phyloP scores from a whole-genome alignment of 2,329 filamentous ascomycete species.

The Microdochium paspali region DNA sequence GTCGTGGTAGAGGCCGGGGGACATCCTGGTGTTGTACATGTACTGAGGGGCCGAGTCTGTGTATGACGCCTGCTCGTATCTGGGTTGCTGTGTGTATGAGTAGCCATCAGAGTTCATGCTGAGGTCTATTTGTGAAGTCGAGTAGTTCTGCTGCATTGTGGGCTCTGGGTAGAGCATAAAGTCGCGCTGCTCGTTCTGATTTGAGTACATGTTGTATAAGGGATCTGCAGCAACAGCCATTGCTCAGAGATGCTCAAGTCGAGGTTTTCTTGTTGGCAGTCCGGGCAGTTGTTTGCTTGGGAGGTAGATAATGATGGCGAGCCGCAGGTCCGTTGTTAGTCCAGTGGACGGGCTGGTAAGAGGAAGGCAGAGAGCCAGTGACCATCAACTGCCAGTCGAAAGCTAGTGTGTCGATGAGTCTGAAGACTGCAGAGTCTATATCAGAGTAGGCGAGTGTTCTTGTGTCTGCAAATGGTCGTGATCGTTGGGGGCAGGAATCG shows the following conservation, averaged over 20 bases:
- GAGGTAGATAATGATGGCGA: too few relatives aligned
- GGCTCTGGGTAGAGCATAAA: slow-evolving; percentile 22
- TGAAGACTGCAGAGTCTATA: not conserved
- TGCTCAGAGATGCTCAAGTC: not conserved
- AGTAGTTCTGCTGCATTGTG: slow-evolving; percentile 13
- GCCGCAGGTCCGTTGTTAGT: not conserved
- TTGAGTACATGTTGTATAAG: slow-evolving; percentile 20
- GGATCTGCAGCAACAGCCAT: slow-evolving; percentile 19
- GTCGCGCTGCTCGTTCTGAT: slow-evolving; percentile 15
- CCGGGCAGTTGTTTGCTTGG: too few relatives aligned
- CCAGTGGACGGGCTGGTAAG: not conserved
- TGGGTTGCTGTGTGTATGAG: slow-evolving; percentile 29
- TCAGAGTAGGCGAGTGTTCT: not conserved
- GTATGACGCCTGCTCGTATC: slow-evolving; percentile 38
- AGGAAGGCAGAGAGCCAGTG: not conserved
- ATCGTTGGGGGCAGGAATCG: slow-evolving; percentile 6
- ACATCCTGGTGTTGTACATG: slow-evolving; percentile 35
- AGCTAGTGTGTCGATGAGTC: not conserved
- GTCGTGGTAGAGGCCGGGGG: slow-evolving; percentile 12
- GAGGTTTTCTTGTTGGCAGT: too few relatives aligned
- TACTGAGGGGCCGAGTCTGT: slow-evolving; percentile 28
- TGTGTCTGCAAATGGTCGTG: not conserved
- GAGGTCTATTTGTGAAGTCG: slow-evolving; percentile 32
- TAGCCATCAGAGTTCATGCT: slow-evolving; percentile 37
- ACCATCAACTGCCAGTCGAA: not conserved